Evolutionary conservation across 202 grass and related monocot genomes (phyloP).

Genomic region (Bolboschoenoplectus hybrid): DNA sequence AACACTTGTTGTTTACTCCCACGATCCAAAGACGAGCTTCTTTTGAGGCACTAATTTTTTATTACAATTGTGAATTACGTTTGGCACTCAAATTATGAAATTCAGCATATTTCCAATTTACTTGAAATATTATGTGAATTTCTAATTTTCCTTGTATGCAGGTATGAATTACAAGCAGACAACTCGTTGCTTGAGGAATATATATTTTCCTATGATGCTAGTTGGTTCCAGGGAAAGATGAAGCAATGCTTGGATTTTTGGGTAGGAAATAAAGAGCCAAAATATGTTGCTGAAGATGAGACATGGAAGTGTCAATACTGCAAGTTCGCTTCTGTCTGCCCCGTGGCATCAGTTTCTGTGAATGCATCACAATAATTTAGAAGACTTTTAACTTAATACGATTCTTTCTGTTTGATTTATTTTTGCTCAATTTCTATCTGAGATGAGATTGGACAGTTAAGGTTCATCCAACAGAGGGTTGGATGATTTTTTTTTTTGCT

Average conservation of each 20-base stretch:
- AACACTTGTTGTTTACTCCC: constrained; percentile 56
- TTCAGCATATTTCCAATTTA: neutral
- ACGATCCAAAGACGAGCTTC: constrained; percentile 58
- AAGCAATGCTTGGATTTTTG: constrained; percentile 59
- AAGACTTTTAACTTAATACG: constrained; percentile 5
- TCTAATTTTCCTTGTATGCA: constrained; percentile 35
- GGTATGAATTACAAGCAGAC: constrained; percentile 85
- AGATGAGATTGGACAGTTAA: neutral
- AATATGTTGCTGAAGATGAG: constrained; percentile 65
- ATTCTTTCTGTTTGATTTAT: constrained; percentile 28
- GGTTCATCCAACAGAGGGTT: constrained; percentile 6
- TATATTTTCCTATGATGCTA: constrained; percentile 61
- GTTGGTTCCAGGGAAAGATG: constrained; percentile 64
- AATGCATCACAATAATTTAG: constrained; percentile 30
- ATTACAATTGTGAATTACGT: neutral
- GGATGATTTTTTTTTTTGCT: neutral
- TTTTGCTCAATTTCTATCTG: constrained; percentile 10
- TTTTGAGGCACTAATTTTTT: constrained; percentile 65
- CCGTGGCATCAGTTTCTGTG: constrained; percentile 35
- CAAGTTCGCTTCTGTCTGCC: constrained; percentile 61
- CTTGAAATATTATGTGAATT: neutral
- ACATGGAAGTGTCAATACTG: constrained; percentile 80
- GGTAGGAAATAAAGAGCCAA: constrained; percentile 57
- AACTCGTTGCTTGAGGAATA: constrained; percentile 74
- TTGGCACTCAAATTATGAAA: constrained; percentile 16